Evolutionary conservation across 257 asterid species (phyloP), one percentile per base, ranked within the genome.

Genomic region (Solanum gandarillasii): DNA sequence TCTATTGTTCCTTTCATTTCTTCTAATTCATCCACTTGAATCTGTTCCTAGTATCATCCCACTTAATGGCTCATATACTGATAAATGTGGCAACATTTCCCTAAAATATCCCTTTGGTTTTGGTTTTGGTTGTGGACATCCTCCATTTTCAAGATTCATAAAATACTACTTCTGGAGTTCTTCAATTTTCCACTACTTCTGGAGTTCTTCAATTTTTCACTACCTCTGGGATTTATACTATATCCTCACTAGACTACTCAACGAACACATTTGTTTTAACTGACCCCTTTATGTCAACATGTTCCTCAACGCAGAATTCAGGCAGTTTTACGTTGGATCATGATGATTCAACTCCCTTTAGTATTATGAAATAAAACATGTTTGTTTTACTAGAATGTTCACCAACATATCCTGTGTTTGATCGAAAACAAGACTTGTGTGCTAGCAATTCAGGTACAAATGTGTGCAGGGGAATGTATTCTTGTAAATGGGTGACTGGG

Each of bases 71-170:
- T 82, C 93, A 14, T 94, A 96, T 83, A 92, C 67, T 36, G 91
- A 91, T 55, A 79, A 25, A 23, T 94, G 95, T 75, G 94, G 97
- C 76, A 52, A 18, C 73, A 68, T 91, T 88, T 65, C 92, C 73
- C 36, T 94, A 8, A 93, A 92, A 82, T 93, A 52, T 86, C 98
- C 96, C 2, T 93, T 94, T 84, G 98, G 91, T 46, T 93, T 94
- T 84, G 98, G 91, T 46, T 88, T 73, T 74, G 96, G 96, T 16
- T 93, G 98, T 85, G 98, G 98, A 6, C 92, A 91, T 72, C 95
- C 95, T 60, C 81, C 36, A 72, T 94, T 94, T 86, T 86, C 95
- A 62, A 90, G 90, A 72, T 89, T 91, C 90, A 65, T 93, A 11
- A 88, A 83, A 27, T 94, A 65, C 25, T 86, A 60, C 43, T 73